These are phyloP conservation scores for Yamadazyma epiphylla DNA, from an alignment of 1,139 yeast genomes.

Conservation along the genomic window DNA sequence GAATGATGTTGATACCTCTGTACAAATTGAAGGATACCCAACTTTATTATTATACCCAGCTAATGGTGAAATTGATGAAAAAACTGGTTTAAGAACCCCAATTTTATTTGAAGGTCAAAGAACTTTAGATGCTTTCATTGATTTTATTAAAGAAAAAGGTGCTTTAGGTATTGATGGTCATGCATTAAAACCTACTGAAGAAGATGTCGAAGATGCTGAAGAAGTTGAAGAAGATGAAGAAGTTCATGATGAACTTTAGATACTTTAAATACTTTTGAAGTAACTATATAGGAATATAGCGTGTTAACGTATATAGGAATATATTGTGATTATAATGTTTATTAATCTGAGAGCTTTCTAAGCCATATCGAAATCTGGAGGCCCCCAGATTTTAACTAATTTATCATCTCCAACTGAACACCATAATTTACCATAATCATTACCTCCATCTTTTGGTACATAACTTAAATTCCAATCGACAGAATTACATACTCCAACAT, in stretches of 20 bases:
- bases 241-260: slow-evolving; percentile 39
- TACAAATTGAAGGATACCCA: slow-evolving; percentile 84
- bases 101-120: slow-evolving; percentile 68
- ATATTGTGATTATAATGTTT: neutral
- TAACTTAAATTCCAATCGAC: slow-evolving; percentile 68
- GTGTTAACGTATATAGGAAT: neutral
- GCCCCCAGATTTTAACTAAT: slow-evolving; percentile 63
- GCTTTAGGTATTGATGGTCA: slow-evolving; percentile 54
- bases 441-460: slow-evolving; percentile 15
- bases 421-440: slow-evolving; percentile 52
- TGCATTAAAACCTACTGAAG: slow-evolving; percentile 24
- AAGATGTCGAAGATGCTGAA: slow-evolving; percentile 20
- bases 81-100: slow-evolving; percentile 56
- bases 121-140: slow-evolving; percentile 66
- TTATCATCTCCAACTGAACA: slow-evolving; percentile 87
- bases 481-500: slow-evolving; percentile 63
- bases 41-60: slow-evolving; percentile 92
- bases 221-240: slow-evolving; percentile 17
- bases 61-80: slow-evolving; percentile 62
- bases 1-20: slow-evolving; percentile 75
- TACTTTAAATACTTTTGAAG: slow-evolving; percentile 2
- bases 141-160: slow-evolving; percentile 67
- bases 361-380: slow-evolving; percentile 14
- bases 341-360: slow-evolving; percentile 1
- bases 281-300: slow-evolving; percentile 1